Evolutionary conservation across 2,329 filamentous ascomycete species (phyloP).

Genomic region (Xylaria hypoxylon): DNA sequence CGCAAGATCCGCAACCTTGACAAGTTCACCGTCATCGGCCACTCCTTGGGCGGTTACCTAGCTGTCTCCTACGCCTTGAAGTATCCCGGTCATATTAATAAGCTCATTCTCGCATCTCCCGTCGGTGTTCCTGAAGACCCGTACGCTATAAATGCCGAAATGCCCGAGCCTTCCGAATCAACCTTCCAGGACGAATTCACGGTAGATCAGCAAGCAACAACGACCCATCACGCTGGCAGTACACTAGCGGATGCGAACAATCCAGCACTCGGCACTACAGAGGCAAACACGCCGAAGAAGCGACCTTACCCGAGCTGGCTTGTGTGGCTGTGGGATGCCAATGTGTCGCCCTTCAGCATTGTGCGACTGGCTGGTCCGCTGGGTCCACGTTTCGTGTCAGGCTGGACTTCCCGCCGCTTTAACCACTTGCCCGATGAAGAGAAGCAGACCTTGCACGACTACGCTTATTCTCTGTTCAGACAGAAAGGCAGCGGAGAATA

Average conservation of each 20-base stretch:
- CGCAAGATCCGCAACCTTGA: slow-evolving; percentile 88
- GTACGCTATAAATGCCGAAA: slow-evolving; percentile 81
- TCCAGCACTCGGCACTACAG: slow-evolving; percentile 44
- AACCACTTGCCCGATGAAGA: slow-evolving; percentile 85
- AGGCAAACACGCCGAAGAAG: slow-evolving; percentile 53
- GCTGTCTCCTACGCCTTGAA: slow-evolving; percentile 95
- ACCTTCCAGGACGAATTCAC: slow-evolving; percentile 82
- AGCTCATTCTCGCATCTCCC: slow-evolving; percentile 93
- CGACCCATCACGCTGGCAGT: slow-evolving; percentile 45
- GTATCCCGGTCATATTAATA: slow-evolving; percentile 94
- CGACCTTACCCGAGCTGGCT: slow-evolving; percentile 85
- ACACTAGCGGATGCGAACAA: slow-evolving; percentile 57
- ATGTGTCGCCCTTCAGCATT: slow-evolving; percentile 93
- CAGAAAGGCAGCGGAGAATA: slow-evolving; percentile 95
- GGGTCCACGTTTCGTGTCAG: slow-evolving; percentile 90
- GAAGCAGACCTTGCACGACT: slow-evolving; percentile 87
- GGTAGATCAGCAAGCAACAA: slow-evolving; percentile 71
- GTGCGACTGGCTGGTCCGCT: slow-evolving; percentile 89
- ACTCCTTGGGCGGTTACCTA: slow-evolving; percentile 94
- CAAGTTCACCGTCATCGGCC: slow-evolving; percentile 90
- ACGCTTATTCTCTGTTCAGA: slow-evolving; percentile 93
- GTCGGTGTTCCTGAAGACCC: slow-evolving; percentile 96
- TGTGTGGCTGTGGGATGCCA: slow-evolving; percentile 94
- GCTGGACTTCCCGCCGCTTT: slow-evolving; percentile 94
- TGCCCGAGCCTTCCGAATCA: slow-evolving; percentile 81